phyloP scores from a whole-genome alignment of 345 rosid genomes.

The Moricandia moricandioides region DNA sequence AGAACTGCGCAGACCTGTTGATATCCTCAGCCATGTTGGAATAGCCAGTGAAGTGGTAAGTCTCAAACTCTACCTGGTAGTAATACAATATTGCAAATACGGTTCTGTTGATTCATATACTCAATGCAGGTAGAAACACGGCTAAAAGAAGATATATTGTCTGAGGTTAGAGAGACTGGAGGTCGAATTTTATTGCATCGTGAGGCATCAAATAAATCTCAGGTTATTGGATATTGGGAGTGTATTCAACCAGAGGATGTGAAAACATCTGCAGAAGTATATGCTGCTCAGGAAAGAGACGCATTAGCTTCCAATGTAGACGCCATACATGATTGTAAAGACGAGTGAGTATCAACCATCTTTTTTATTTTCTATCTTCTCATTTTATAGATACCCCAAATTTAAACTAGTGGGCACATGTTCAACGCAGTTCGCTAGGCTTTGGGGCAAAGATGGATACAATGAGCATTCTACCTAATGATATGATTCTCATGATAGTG shows the following conservation, averaged over 20 bases:
- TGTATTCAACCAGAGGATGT: slow-evolving; percentile 71
- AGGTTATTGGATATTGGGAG: slow-evolving; percentile 91
- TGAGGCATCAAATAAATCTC: slow-evolving; percentile 67
- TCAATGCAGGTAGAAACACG: slow-evolving; percentile 81
- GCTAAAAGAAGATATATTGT: slow-evolving; percentile 81
- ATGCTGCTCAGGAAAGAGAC: slow-evolving; percentile 53
- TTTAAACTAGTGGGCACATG: too few species aligned
- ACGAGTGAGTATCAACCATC: too few species aligned
- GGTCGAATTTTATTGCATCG: slow-evolving; percentile 91
- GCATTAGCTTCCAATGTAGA: too few species aligned
- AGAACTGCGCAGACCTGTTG: slow-evolving; percentile 84
- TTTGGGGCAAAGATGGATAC: not conserved
- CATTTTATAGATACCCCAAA: too few species aligned
- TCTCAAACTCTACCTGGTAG: not conserved
- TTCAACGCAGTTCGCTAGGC: slow-evolving; percentile 35
- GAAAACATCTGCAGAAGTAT: slow-evolving; percentile 88
- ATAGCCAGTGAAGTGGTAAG: slow-evolving; percentile 78
- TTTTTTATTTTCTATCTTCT: too few species aligned
- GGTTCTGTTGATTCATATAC: slow-evolving; percentile 10
- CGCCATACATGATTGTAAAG: too few species aligned
- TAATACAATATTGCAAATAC: not conserved
- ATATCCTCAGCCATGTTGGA: slow-evolving; percentile 85
- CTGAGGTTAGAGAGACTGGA: slow-evolving; percentile 65
- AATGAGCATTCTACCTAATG: not conserved
- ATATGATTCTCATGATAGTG: not conserved